Conservation (phyloP, 2,329 filamentous ascomycete genomes). For the Aspergillus pseudonomiae region DNA sequence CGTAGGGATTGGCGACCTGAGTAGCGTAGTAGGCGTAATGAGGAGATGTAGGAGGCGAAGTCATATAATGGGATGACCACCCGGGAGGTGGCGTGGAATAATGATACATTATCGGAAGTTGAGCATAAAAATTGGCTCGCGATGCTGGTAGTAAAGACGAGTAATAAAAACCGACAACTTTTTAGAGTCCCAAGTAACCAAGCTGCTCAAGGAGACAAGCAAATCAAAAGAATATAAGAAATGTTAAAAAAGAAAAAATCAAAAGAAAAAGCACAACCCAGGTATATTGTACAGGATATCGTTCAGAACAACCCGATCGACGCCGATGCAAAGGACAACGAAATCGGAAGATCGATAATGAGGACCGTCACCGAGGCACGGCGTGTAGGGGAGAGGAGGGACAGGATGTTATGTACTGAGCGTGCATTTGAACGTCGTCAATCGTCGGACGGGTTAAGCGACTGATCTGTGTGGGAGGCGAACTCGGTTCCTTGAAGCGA, state of each 20-base stretch:
- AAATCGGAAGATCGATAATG: slow-evolving; percentile 26
- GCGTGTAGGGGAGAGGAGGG: slow-evolving; percentile 46
- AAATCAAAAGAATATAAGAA: slow-evolving; percentile 21
- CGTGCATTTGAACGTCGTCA: slow-evolving; percentile 50
- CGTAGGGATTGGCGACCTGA: slow-evolving; percentile 53
- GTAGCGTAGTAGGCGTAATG: slow-evolving; percentile 58
- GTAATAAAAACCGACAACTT: slow-evolving; percentile 24
- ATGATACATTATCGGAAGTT: slow-evolving; percentile 49
- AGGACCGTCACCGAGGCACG: slow-evolving; percentile 49
- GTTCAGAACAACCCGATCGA: slow-evolving; percentile 37
- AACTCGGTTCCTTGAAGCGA: slow-evolving; percentile 1
- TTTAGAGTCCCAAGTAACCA: slow-evolving; percentile 16
- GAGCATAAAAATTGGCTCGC: slow-evolving; percentile 34
- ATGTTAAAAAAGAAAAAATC: slow-evolving; percentile 17
- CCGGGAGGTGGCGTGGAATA: slow-evolving; percentile 51
- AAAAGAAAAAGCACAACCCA: slow-evolving; percentile 31
- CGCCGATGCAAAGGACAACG: slow-evolving; percentile 34
- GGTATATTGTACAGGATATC: slow-evolving; percentile 52
- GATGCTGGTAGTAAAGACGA: slow-evolving; percentile 16
- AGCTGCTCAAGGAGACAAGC: slow-evolving; percentile 20
- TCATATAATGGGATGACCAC: slow-evolving; percentile 55
- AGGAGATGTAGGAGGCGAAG: slow-evolving; percentile 55
- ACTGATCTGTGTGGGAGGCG: slow-evolving; percentile 12
- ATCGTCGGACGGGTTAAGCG: slow-evolving; percentile 23
- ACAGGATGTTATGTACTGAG: slow-evolving; percentile 41